Evolutionary conservation across 2,329 filamentous ascomycete genomes (phyloP).

Genomic region (Domatiomyces catenatus): DNA sequence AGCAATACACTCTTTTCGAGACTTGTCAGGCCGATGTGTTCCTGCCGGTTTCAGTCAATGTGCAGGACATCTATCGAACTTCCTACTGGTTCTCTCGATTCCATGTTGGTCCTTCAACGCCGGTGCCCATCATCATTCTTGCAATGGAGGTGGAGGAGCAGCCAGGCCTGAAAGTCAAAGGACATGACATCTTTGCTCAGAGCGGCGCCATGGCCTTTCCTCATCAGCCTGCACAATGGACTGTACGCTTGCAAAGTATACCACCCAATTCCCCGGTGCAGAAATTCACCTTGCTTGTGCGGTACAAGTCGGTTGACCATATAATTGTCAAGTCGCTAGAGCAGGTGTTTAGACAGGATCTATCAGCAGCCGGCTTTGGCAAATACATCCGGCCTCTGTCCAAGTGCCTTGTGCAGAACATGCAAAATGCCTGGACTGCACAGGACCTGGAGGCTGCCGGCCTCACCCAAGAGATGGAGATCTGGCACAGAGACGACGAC

Average conservation of each 20-base stretch:
- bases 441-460: slow-evolving; percentile 39
- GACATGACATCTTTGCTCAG: slow-evolving; percentile 30
- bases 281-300: slow-evolving; percentile 43
- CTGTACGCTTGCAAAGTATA: slow-evolving; percentile 6
- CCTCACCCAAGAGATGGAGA: slow-evolving; percentile 37
- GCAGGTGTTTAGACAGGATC: slow-evolving; percentile 30
- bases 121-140: slow-evolving; percentile 59
- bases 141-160: slow-evolving; percentile 56
- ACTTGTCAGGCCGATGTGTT: slow-evolving; percentile 52
- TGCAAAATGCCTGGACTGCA: slow-evolving; percentile 32
- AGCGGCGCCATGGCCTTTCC: slow-evolving; percentile 51
- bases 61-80: slow-evolving; percentile 89
- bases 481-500: slow-evolving; percentile 34
- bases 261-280: slow-evolving; percentile 3
- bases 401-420: slow-evolving; percentile 33
- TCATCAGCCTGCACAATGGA: slow-evolving; percentile 56
- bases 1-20: slow-evolving; percentile 48
- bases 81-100: slow-evolving; percentile 72
- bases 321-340: slow-evolving; percentile 44
- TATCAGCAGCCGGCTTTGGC: slow-evolving; percentile 34
- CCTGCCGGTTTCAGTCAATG: slow-evolving; percentile 81
- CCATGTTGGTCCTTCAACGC: slow-evolving; percentile 66
- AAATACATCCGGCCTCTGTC: slow-evolving; percentile 36
- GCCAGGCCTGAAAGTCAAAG: slow-evolving; percentile 43
- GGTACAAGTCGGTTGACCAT: slow-evolving; percentile 63